Percentiles rank a stretch among this genome's conserved stretches.
Evolutionary conservation across 2,329 filamentous ascomycete species (phyloP).

Genomic region (Ilyonectria robusta): DNA sequence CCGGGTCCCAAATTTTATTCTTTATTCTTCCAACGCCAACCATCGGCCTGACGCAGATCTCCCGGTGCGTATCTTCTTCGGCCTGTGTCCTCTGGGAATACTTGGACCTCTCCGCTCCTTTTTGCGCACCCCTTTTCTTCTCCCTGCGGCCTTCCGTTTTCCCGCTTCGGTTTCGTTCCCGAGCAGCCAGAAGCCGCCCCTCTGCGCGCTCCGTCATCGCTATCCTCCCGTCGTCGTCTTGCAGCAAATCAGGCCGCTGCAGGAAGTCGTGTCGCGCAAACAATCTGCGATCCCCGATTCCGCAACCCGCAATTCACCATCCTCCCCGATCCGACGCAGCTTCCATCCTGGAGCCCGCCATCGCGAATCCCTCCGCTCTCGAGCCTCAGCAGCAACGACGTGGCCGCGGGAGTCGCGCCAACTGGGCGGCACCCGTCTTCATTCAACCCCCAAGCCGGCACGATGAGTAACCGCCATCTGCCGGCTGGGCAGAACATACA

Average conservation of each 20-base stretch:
- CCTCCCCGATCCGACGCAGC: slow-evolving; percentile 33
- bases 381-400: slow-evolving; percentile 35
- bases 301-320: slow-evolving; percentile 16
- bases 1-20: slow-evolving; percentile 47
- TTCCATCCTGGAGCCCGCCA: slow-evolving; percentile 42
- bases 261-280: slow-evolving; percentile 45
- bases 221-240: slow-evolving; percentile 28
- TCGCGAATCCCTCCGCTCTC: slow-evolving; percentile 21
- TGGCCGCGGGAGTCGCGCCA: slow-evolving; percentile 52
- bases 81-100: slow-evolving; percentile 19
- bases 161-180: slow-evolving; percentile 11
- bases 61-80: slow-evolving; percentile 32
- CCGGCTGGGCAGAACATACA: slow-evolving; percentile 79
- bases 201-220: slow-evolving; percentile 40
- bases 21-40: slow-evolving; percentile 43
- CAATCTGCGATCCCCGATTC: slow-evolving; percentile 6
- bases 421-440: slow-evolving; percentile 52
- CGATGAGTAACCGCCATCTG: slow-evolving; percentile 84
- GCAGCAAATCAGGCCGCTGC: slow-evolving; percentile 34
- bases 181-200: slow-evolving; percentile 23
- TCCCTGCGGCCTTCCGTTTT: slow-evolving; percentile 19
- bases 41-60: slow-evolving; percentile 46
- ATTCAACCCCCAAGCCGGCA: slow-evolving; percentile 73
- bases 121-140: slow-evolving; percentile 13
- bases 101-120: slow-evolving; percentile 27